Evolutionary conservation across 108 stramenopile species (phyloP), one percentile per base, ranked within the genome.

Genomic region (Tribonema minus): DNA sequence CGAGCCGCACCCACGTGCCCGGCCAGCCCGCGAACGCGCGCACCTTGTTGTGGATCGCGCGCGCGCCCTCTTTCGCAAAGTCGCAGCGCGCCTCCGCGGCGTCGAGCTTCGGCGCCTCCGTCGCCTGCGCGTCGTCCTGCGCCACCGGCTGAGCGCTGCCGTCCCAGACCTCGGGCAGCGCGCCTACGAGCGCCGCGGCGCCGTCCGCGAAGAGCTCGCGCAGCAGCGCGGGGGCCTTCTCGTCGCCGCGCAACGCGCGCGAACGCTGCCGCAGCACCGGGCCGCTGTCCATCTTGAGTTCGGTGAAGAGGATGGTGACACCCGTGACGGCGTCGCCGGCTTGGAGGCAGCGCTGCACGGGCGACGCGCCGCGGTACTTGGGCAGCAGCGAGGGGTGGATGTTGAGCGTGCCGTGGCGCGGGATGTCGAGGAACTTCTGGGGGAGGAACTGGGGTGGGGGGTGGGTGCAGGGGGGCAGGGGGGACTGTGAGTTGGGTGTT

Each of bases 371-470:
- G 26, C 97, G 87, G 89, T 93, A 98, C 37, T 87, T 72, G 3
- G 97, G 97, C 35, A 98, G 82, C 71, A 98, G 85, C 78, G 90
- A 91, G 3, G 97, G 97, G 87, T 98, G 97, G 34, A 98, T 93
- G 72, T 98, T 98, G 63, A 96, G 88, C 3, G 95, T 98, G 23
- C 92, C 97, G 67, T 87, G 88, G 46, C 46, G 41, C 2, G 95
- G 95, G 3, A 92, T 82, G 27, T 90, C 86, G 64, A 96, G 81
- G 82, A 96, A 96, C 67, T 90, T 84, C 81, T 92, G 93, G 1
- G 96, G 80, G 69, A 81, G 59, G 29, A 80, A 80, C 46, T 54
- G 46, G 15, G 20, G 46, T 20, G 20, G 20, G 46, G n/a, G n/a
- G n/a, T n/a, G n/a, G n/a, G n/a, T n/a, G n/a, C n/a, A n/a, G n/a